phyloP scores from a whole-genome alignment of 1,284 basidiomycete species.

The Puccinia hordei region DNA sequence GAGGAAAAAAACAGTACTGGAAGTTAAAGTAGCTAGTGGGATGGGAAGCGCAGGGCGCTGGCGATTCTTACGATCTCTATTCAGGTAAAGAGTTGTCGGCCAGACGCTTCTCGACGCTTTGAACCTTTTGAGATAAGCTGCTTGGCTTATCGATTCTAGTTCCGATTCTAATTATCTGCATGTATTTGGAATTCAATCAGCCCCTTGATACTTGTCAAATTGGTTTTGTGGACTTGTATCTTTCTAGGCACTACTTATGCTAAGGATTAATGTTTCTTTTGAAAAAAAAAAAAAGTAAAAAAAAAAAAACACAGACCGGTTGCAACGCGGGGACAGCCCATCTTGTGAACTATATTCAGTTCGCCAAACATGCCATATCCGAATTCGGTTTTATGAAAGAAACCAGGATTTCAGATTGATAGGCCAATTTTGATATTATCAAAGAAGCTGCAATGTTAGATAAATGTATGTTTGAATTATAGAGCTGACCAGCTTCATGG shows the following conservation, averaged over 20 bases:
- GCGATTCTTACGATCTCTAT: too few relatives aligned
- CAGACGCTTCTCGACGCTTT: slow-evolving; percentile 28
- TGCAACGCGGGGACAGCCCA: slow-evolving; percentile 48
- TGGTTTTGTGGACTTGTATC: background rate
- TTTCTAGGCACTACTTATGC: background rate
- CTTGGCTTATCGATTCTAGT: slow-evolving; percentile 38
- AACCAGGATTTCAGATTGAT: background rate
- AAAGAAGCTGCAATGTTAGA: too few relatives aligned
- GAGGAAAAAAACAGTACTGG: too few relatives aligned
- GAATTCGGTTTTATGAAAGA: background rate
- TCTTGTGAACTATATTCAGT: slow-evolving; percentile 27
- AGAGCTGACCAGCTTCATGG: slow-evolving; percentile 39
- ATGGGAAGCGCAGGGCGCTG: too few relatives aligned
- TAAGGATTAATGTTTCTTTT: background rate
- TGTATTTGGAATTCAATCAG: background rate
- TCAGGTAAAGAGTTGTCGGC: background rate
- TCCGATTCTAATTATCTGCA: slow-evolving; percentile 29
- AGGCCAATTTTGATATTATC: too few relatives aligned
- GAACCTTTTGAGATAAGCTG: slow-evolving; percentile 25
- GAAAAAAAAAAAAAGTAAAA: background rate
- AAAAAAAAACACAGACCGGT: slow-evolving; percentile 16
- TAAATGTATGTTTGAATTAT: background rate
- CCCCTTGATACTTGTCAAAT: background rate
- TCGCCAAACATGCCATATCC: background rate
- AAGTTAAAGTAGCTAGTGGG: too few relatives aligned